These are phyloP conservation scores for Stachybotrys echinatus DNA, from an alignment of 2,329 filamentous ascomycete species.

Conservation along the genomic window DNA sequence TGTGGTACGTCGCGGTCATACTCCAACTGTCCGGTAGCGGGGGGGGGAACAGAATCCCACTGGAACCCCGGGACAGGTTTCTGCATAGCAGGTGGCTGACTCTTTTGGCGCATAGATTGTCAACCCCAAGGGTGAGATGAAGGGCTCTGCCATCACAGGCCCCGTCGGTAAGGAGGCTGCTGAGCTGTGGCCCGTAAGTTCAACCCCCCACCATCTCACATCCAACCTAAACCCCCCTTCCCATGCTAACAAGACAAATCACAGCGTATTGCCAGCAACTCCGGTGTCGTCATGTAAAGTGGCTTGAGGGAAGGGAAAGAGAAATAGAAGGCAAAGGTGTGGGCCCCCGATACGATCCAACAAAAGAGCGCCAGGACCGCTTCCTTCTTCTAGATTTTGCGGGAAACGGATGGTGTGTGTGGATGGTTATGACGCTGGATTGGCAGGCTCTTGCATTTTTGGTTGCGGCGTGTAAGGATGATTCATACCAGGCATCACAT, in stretches of 20 bases:
- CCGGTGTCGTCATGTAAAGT: conserved; percentile 98
- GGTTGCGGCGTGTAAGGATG: conserved; percentile 48
- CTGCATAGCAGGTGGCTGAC: too few relatives aligned
- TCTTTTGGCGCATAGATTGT: too few relatives aligned
- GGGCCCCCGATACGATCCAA: conserved; percentile 22
- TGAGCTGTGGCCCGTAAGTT: conserved; percentile 94
- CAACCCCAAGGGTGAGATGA: conserved; percentile 99
- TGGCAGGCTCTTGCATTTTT: conserved; percentile 45
- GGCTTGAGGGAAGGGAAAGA: conserved; percentile 19
- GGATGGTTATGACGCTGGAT: conserved; percentile 29
- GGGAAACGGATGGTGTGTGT: conserved; percentile 4
- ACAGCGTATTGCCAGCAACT: conserved; percentile 99
- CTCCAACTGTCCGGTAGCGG: conserved; percentile 1
- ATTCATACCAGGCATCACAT: conserved; percentile 48
- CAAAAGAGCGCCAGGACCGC: conserved; percentile 23
- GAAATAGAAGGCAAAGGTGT: conserved; percentile 18
- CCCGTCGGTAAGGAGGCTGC: conserved; percentile 99
- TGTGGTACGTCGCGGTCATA: conserved; percentile 73
- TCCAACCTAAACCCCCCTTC: neutral
- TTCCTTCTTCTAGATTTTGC: conserved; percentile 11
- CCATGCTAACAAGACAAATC: conserved; percentile 22
- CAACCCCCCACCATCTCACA: neutral
- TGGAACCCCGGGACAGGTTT: too few relatives aligned
- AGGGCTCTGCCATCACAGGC: conserved; percentile 98
- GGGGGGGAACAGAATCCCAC: neutral